Evolutionary conservation across 495 filamentous ascomycete genomes (phyloP), one percentile per base, ranked within the genome.

Genomic region (Neurospora sp.): DNA sequence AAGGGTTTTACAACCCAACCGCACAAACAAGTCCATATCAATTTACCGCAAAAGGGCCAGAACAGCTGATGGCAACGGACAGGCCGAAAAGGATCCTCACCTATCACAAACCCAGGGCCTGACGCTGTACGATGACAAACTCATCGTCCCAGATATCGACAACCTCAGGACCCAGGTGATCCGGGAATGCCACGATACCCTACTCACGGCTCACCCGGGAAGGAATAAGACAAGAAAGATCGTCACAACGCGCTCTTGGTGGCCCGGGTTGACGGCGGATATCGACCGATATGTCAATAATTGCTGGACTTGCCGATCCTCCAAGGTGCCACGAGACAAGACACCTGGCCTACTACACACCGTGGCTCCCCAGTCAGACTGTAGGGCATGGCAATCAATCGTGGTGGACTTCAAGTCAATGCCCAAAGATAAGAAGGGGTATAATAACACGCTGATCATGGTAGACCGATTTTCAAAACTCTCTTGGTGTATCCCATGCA

Each of bases 361-460:
- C 10, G 31, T 10, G 10, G 2, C 73, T 53, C 16, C 40, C 71
- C 18, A 39, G 39, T 2, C 3, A 38, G 22, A 69, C 3, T 16
- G 18, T 37, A 35, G 53, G 20, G 5, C 5, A 37, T 74, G 31
- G 69, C 2, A 69, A 37, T 68, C 22, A 20, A 3, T 71, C 3
- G 39, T 69, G 8, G 37, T 74, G 9, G 48, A 74, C 16, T 74
- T 74, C 40, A 74, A 74, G 16, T 44, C 37, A 12, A 71, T 71
- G 40, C 73, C 53, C 8, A 71, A 68, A 31, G 38, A 69, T 40
- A 71, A 69, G 16, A 39, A 44, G 9, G 69, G 70, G 18, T 70
- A 14, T 40, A 40, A 73, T 40, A 73, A 73, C 22, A 41, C 4
- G 8, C 20, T 45, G 1, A 3, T 41, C 4, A 41, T 41, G 0